Evolutionary conservation across 169 alveolate species (phyloP).

Genomic region (Plasmodium falciparum): DNA sequence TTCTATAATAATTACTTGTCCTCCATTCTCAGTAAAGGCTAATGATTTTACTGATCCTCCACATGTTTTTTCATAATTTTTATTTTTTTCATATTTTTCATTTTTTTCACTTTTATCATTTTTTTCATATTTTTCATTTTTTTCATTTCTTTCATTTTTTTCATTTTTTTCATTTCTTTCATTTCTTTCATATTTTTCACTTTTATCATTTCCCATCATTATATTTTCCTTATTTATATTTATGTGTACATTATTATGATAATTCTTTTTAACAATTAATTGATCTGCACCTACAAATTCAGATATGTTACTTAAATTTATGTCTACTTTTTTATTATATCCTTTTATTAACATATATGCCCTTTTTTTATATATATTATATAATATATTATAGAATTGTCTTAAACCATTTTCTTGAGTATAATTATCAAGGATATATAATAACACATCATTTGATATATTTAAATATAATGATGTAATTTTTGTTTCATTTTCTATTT

Average conservation of each 20-base stretch:
- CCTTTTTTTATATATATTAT: slow-evolving; percentile 90
- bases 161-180: too few species aligned
- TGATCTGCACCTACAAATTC: slow-evolving; percentile 12
- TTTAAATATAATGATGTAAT: slow-evolving; percentile 78
- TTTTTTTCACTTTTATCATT: too few species aligned
- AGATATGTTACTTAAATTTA: background rate
- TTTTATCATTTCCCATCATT: too few species aligned
- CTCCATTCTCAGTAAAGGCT: slow-evolving; percentile 96
- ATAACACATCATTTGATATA: slow-evolving; percentile 81
- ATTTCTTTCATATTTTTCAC: too few species aligned
- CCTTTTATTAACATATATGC: slow-evolving; percentile 91
- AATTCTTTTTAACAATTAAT: background rate
- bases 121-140: too few species aligned
- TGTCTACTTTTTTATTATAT: slow-evolving; percentile 15
- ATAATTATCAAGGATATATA: slow-evolving; percentile 87
- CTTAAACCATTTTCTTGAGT: slow-evolving; percentile 97
- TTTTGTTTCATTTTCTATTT: slow-evolving; percentile 88
- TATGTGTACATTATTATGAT: background rate
- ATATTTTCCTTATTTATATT: too few species aligned
- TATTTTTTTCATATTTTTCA: too few species aligned
- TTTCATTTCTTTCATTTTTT: too few species aligned
- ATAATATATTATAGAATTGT: slow-evolving; percentile 88
- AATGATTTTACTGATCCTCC: slow-evolving; percentile 95
- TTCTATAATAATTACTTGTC: slow-evolving; percentile 93
- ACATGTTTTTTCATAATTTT: background rate